phyloP scores from a whole-genome alignment of 2,329 filamentous ascomycete species.

The Xylariomycetidae sp. region DNA sequence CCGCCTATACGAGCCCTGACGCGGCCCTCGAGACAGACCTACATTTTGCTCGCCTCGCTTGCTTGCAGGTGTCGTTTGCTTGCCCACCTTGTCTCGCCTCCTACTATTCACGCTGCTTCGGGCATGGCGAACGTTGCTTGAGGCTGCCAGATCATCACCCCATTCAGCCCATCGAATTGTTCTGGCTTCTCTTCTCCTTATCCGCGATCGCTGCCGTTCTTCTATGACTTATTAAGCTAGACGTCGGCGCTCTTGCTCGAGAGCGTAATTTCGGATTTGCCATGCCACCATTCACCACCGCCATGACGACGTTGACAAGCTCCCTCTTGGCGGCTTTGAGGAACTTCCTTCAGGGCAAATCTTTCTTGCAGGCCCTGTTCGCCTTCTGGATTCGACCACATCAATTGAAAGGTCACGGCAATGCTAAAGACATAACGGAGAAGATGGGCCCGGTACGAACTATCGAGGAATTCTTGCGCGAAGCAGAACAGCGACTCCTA shows the following conservation, averaged over 20 bases:
- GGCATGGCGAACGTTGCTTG: conserved; percentile 23
- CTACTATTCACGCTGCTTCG: conserved; percentile 13
- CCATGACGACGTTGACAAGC: conserved; percentile 52
- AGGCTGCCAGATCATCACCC: conserved; percentile 16
- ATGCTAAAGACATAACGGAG: too few species aligned
- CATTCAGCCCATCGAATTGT: conserved; percentile 16
- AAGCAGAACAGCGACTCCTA: conserved; percentile 48
- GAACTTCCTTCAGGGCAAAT: conserved; percentile 54
- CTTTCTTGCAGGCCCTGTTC: conserved; percentile 51
- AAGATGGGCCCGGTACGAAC: conserved; percentile 19
- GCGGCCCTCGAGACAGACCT: conserved; percentile 16
- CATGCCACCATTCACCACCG: conserved; percentile 47
- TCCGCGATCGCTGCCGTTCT: too few species aligned
- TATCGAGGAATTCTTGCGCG: conserved; percentile 48
- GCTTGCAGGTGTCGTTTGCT: too few species aligned
- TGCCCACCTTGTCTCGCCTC: too few species aligned
- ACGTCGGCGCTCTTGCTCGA: too few species aligned
- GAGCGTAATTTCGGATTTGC: too few species aligned
- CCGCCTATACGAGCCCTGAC: conserved; percentile 25
- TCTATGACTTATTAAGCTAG: conserved; percentile 23
- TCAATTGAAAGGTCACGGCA: conserved; percentile 24
- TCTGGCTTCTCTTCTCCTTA: too few species aligned
- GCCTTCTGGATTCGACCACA: conserved; percentile 46
- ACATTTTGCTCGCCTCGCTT: conserved; percentile 11
- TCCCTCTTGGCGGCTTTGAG: conserved; percentile 50